Conservation (phyloP, 805 yeast genomes). For the Ascoidea rubescens region DNA sequence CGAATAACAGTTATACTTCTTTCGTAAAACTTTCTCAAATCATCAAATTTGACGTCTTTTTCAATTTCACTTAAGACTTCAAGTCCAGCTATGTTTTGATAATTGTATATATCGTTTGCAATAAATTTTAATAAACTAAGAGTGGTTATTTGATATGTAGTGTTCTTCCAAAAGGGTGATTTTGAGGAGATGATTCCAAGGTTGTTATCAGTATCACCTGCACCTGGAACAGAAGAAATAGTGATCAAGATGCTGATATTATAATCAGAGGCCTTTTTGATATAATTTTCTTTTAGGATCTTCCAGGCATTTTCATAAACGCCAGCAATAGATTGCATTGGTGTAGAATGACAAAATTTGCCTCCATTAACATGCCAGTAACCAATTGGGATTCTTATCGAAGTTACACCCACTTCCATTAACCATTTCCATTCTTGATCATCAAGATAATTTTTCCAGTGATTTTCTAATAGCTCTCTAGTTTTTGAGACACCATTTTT, state of each 20-base stretch:
- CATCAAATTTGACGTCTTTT: slow-evolving; percentile 37
- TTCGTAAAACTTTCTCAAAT: slow-evolving; percentile 47
- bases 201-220: slow-evolving; percentile 80
- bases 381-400: slow-evolving; percentile 80
- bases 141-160: slow-evolving; percentile 28
- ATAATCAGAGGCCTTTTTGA: slow-evolving; percentile 44
- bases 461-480: slow-evolving; percentile 36
- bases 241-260: slow-evolving; percentile 71
- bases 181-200: slow-evolving; percentile 52
- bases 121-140: slow-evolving; percentile 41
- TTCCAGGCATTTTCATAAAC: slow-evolving; percentile 73
- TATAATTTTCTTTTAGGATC: slow-evolving; percentile 32
- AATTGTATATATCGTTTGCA: slow-evolving; percentile 39
- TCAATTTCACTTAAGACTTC: slow-evolving; percentile 81
- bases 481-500: slow-evolving; percentile 42
- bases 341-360: slow-evolving; percentile 39
- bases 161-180: slow-evolving; percentile 52
- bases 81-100: slow-evolving; percentile 66
- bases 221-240: slow-evolving; percentile 83
- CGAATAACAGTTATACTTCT: slow-evolving; percentile 53
- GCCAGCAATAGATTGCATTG: slow-evolving; percentile 36
- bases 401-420: slow-evolving; percentile 46
- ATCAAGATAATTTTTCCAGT: slow-evolving; percentile 48
- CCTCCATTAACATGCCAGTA: slow-evolving; percentile 79
- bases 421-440: slow-evolving; percentile 79